Evolutionary conservation across 2,329 filamentous ascomycete genomes (phyloP).

Genomic region (Aspergillus sp.): DNA sequence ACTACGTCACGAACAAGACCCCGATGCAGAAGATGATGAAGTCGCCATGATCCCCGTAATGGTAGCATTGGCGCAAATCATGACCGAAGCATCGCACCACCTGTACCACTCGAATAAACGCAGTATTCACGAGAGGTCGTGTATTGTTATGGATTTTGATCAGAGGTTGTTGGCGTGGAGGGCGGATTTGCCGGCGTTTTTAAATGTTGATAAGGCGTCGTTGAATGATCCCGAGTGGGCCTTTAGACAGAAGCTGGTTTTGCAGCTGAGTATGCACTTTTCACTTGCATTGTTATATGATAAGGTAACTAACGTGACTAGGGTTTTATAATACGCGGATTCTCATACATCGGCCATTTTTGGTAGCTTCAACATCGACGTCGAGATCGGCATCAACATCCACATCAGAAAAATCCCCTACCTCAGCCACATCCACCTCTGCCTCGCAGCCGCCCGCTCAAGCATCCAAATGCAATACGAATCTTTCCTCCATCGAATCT

Average conservation of each 20-base stretch:
- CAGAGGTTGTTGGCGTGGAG: constrained; percentile 16
- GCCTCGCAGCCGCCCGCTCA: constrained; percentile 19
- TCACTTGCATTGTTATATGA: no score
- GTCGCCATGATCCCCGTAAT: constrained; percentile 21
- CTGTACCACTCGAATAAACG: constrained; percentile 18
- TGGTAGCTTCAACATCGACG: constrained; percentile 4
- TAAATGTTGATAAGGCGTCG: constrained; percentile 15
- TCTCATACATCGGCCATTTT: constrained; percentile 23
- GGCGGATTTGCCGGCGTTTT: constrained; percentile 10
- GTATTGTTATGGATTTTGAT: constrained; percentile 16
- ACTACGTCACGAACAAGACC: constrained; percentile 5
- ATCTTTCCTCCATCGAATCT: constrained; percentile 23
- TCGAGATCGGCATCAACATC: neutral
- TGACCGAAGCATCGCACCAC: constrained; percentile 21
- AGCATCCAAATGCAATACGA: constrained; percentile 25
- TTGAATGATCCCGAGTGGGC: constrained; percentile 25
- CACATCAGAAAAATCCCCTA: constrained; percentile 9
- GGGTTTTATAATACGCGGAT: constrained; percentile 26
- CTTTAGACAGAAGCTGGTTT: constrained; percentile 25
- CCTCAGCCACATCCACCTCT: constrained; percentile 18
- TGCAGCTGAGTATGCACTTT: constrained; percentile 12
- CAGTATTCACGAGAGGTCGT: constrained; percentile 15
- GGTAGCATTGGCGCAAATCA: constrained; percentile 20
- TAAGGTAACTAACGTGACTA: neutral
- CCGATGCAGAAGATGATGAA: constrained; percentile 16